These are phyloP conservation scores for Cladochytrium replicatum DNA, from an alignment of 192 early-diverging fungal genomes.

Conservation along the genomic window DNA sequence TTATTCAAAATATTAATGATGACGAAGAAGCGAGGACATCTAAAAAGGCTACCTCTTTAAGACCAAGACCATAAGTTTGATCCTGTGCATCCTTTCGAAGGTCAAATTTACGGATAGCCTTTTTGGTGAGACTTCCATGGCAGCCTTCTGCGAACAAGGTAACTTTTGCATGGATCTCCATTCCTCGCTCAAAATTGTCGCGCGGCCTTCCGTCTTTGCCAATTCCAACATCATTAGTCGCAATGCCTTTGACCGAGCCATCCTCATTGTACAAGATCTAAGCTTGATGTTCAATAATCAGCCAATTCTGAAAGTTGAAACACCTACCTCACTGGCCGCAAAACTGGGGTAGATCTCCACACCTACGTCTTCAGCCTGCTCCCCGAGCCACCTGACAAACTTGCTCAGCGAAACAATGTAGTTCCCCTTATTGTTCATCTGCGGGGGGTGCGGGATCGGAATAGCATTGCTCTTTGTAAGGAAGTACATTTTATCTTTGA, in stretches of 20 bases:
- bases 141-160: conserved; percentile 97
- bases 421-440: conserved; percentile 94
- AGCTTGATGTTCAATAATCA: no score
- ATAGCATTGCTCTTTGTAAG: conserved; percentile 68
- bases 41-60: conserved; percentile 71
- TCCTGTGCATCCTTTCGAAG: conserved; percentile 74
- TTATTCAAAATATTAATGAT: background rate
- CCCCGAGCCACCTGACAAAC: conserved; percentile 91
- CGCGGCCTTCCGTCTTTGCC: conserved; percentile 80
- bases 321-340: conserved; percentile 71
- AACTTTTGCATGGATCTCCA: conserved; percentile 87
- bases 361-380: conserved; percentile 90
- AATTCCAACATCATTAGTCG: conserved; percentile 91
- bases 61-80: conserved; percentile 91
- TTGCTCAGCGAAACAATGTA: conserved; percentile 93
- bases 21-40: background rate
- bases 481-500: conserved; percentile 74
- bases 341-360: conserved; percentile 91
- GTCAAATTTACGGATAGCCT: conserved; percentile 76
- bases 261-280: conserved; percentile 81
- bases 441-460: conserved; percentile 82
- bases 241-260: conserved; percentile 85
- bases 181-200: conserved; percentile 86
- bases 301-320: no score
- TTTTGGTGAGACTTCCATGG: conserved; percentile 91